Base-by-base conservation (phyloP, 140 eudicot species). In the Anethum foeniculum region DNA sequence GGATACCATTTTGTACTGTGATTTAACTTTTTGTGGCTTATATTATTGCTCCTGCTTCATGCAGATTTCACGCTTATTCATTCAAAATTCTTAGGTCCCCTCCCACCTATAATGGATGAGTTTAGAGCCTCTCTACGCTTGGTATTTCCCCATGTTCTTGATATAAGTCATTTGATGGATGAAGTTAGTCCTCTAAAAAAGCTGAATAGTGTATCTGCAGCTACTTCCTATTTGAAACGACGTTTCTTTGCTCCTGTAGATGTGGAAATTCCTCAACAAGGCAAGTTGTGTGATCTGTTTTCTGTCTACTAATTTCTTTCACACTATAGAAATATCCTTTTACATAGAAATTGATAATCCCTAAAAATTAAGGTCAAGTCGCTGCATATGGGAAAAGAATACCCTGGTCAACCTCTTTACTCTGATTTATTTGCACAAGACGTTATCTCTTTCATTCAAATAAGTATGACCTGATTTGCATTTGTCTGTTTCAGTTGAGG, bases 1-100 rank as follows among this genome's bases (percentile, higher is more conserved):
- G 38, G 16, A 15, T 68, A 60, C 47, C 32, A 32, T 43, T 28
- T 49, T 60, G 32, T 43, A 48, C 27, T 12, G 28, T 85, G 27
- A 38, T 56, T 49, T 60, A 25, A 25, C 32, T 77, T 30, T 30
- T 69, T 14, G 46, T 69, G 48, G 72, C 36, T 46, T 71, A 51
- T 49, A 43, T 75, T 15, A 78, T 39, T 10, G 54, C 34, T 9
- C 13, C 85, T 87, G 71, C 39, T 68, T 83, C 65, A 4, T 88
- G 89, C 90, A 94, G 99, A 92, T 82, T 95, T 95, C 80, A 56
- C 96, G 77, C 87, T 87, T 83, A 88, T 95, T 79, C 89, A 92
- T 84, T 90, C 97, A 32, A 92, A 90, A 81, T 95, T 95, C 79
- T 75, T 95, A 25, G 83, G 90, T 81, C 93, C 97, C 60, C 93